phyloP scores from a whole-genome alignment of 495 filamentous ascomycete genomes.

The Parmelia sp. region DNA sequence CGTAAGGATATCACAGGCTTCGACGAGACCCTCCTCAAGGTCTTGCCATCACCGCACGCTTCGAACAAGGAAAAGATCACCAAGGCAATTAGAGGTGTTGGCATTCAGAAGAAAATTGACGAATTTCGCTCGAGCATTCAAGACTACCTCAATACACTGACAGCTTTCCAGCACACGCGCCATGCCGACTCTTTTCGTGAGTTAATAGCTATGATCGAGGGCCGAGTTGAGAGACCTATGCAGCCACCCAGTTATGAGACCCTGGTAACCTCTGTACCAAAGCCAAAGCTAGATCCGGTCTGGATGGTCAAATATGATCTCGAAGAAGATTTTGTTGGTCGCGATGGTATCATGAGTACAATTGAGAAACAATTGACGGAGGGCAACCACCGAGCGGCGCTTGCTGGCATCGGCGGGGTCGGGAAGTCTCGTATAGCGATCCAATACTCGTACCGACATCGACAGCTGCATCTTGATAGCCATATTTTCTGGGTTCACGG shows the following conservation, averaged over 20 bases:
- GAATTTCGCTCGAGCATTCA: constrained; percentile 10
- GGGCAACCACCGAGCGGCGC: constrained; percentile 28
- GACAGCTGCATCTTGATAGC: constrained; percentile 23
- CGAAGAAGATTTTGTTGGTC: constrained; percentile 40
- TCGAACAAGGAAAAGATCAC: constrained; percentile 21
- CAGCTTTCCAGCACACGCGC: constrained; percentile 12
- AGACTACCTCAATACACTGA: constrained; percentile 14
- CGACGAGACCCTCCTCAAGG: constrained; percentile 14
- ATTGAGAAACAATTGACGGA: constrained; percentile 29
- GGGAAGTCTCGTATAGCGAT: constrained; percentile 41
- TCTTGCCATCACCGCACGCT: constrained; percentile 15
- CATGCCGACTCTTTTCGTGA: constrained; percentile 12
- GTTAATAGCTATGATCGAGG: constrained; percentile 4
- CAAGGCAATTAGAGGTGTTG: constrained; percentile 18
- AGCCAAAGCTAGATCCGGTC: constrained; percentile 1
- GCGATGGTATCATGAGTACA: constrained; percentile 31
- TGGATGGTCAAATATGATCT: constrained; percentile 29
- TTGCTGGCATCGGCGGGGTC: constrained; percentile 44
- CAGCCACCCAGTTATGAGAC: background rate
- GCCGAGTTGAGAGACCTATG: background rate
- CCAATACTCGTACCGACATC: constrained; percentile 34
- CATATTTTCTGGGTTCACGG: constrained; percentile 43
- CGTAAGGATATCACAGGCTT: constrained; percentile 11
- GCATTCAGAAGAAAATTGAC: constrained; percentile 20
- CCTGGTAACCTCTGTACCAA: background rate